Evolutionary conservation across 192 early-diverging fungal genomes (phyloP).

Genomic region (Rhizophagus sp.): DNA sequence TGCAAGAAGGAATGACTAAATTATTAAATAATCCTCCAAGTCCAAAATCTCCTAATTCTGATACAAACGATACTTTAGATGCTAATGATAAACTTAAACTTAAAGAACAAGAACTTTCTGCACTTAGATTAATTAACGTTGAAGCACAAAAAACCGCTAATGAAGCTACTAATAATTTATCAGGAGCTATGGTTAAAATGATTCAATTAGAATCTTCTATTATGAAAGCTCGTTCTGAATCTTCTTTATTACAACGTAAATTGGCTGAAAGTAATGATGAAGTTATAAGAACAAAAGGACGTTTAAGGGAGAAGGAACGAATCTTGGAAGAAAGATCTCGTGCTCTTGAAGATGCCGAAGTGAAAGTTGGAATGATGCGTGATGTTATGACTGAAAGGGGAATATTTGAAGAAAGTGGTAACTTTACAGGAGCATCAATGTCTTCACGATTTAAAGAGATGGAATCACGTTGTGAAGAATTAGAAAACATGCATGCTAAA

Average conservation of each 20-base stretch:
- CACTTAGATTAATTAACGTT: constrained; percentile 32
- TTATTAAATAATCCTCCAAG: constrained; percentile 26
- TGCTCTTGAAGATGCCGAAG: constrained; percentile 52
- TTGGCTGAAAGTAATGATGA: constrained; percentile 47
- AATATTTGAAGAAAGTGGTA: constrained; percentile 38
- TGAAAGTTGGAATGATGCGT: constrained; percentile 50
- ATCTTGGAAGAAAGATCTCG: constrained; percentile 38
- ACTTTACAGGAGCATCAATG: background rate
- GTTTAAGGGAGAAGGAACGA: constrained; percentile 48
- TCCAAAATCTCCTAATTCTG: constrained; percentile 30
- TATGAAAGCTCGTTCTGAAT: constrained; percentile 47
- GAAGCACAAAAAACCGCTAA: constrained; percentile 36
- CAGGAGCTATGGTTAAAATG: constrained; percentile 45
- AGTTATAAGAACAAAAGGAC: constrained; percentile 35
- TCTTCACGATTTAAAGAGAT: constrained; percentile 23
- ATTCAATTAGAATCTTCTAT: constrained; percentile 48
- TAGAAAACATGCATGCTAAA: constrained; percentile 26
- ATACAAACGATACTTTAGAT: constrained; percentile 12
- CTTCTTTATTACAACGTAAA: constrained; percentile 41
- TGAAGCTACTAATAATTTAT: constrained; percentile 35
- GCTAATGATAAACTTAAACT: constrained; percentile 32
- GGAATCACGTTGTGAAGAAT: constrained; percentile 29
- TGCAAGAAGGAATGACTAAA: constrained; percentile 46
- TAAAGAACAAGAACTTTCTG: constrained; percentile 41
- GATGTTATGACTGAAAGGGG: constrained; percentile 49